Base-by-base conservation (phyloP, 176 grass and related monocot species). In the Dactylis glomerata region DNA sequence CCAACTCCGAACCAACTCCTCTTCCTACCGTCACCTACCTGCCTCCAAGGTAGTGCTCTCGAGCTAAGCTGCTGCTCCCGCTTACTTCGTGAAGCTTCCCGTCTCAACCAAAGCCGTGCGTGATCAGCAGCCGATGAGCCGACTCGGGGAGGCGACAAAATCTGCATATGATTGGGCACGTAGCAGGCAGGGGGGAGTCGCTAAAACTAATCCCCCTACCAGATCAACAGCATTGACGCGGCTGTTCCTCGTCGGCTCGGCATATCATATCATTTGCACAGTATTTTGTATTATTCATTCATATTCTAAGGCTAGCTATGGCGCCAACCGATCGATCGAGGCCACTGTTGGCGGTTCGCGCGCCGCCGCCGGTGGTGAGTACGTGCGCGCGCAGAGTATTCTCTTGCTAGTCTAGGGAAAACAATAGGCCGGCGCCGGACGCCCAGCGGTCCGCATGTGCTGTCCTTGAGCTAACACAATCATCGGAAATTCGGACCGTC, bases 401-500 rank as follows among this genome's bases (percentile, higher is more conserved):
- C n/a, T n/a, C n/a, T n/a, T n/a, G n/a, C n/a, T n/a, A n/a, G 10
- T 1, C 24, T 17, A 10, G 11, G 2, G 1, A 28, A 1, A 46
- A 44, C 69, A 73, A 73, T 46, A 70, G n/a, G n/a, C n/a, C 1
- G 42, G 41, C 64, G n/a, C 22, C 34, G 44, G 56, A 71, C 34
- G 75, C 15, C 55, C 38, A 2, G 52, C 14, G 8, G 17, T 1
- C 52, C 52, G 77, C 78, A 89, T 89, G 88, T 89, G 86, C 86
- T 78, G 64, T 33, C 74, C 33, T 26, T 64, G 59, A 32, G 41
- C 52, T 15, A 16, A 77, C 87, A 82, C 87, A 89, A 89, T 89
- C 82, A 89, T 81, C 49, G 8, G 49, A 5, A 51, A 51, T 1
- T 20, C 49, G 16, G 32, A 40, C 16, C 68, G 28, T 5, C 81